Percentiles rank a stretch among this genome's conserved stretches.
Conservation (phyloP, 2,329 filamentous ascomycete genomes). For the Fonsecaea monophora region DNA sequence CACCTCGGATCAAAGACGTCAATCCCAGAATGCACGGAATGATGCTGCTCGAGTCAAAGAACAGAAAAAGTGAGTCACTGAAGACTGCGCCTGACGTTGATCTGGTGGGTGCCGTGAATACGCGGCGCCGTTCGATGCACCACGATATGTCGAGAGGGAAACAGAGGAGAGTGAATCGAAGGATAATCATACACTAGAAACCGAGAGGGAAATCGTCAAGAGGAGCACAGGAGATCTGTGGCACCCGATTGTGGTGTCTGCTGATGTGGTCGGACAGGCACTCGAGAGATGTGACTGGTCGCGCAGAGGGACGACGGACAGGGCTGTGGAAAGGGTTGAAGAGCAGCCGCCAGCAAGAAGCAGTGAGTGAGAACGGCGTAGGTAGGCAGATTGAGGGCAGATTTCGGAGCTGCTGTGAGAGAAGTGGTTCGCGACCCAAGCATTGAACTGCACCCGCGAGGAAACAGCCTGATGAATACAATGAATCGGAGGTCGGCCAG, state of each 20-base stretch:
- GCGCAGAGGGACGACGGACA: constrained; percentile 6
- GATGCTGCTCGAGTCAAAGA: constrained; percentile 3
- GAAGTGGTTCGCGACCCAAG: constrained; percentile 4
- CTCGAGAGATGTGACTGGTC: constrained; percentile 21
- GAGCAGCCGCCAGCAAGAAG: constrained; percentile 10
- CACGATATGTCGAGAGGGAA: constrained; percentile 11
- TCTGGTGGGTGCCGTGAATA: constrained; percentile 12
- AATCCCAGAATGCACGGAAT: neutral
- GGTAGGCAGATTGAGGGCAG: constrained; percentile 28
- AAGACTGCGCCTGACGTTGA: constrained; percentile 18
- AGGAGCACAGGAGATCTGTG: constrained; percentile 14
- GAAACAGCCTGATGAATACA: constrained; percentile 14
- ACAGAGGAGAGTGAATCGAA: constrained; percentile 12
- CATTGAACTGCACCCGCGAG: neutral
- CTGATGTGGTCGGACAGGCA: constrained; percentile 15
- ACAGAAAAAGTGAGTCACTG: constrained; percentile 18
- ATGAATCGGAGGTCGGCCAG: constrained; percentile 13
- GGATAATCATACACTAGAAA: constrained; percentile 13
- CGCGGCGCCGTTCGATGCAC: neutral
- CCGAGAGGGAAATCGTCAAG: constrained; percentile 23
- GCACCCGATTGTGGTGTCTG: constrained; percentile 13
- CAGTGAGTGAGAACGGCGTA: constrained; percentile 17
- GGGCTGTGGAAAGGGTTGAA: constrained; percentile 11
- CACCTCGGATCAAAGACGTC: neutral
- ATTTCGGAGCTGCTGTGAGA: constrained; percentile 16